These are phyloP conservation scores for Boletus barrowsii DNA, from an alignment of 768 basidiomycete genomes.

Conservation along the genomic window DNA sequence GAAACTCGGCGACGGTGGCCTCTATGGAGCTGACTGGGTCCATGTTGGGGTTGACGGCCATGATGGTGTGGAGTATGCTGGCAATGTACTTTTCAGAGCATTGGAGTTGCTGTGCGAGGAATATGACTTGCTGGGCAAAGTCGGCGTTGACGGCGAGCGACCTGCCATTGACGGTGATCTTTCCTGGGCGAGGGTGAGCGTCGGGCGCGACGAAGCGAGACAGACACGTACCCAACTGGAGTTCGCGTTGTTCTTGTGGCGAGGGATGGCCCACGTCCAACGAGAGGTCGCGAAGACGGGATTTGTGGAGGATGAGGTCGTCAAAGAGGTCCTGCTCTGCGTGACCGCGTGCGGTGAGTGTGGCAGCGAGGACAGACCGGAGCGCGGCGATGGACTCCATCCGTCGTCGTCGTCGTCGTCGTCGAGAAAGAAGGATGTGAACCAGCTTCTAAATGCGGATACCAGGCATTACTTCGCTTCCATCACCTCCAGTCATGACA, in stretches of 20 bases:
- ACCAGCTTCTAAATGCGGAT: not conserved
- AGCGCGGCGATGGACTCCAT: slow-evolving; percentile 66
- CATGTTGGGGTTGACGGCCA: slow-evolving; percentile 63
- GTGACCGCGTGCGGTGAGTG: slow-evolving; percentile 46
- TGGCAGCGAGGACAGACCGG: slow-evolving; percentile 48
- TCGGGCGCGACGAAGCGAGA: not conserved
- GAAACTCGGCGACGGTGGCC: slow-evolving; percentile 61
- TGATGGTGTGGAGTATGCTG: slow-evolving; percentile 60
- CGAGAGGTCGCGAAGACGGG: slow-evolving; percentile 52
- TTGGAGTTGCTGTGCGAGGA: slow-evolving; percentile 77
- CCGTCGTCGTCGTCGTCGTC: slow-evolving; percentile 39
- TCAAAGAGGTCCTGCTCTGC: slow-evolving; percentile 76
- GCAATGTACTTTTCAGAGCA: slow-evolving; percentile 83
- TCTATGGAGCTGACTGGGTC: slow-evolving; percentile 58
- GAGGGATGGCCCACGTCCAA: slow-evolving; percentile 64
- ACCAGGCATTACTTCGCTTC: not conserved
- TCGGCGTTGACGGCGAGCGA: slow-evolving; percentile 73
- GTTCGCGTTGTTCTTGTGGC: slow-evolving; percentile 63
- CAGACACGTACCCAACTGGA: slow-evolving; percentile 55
- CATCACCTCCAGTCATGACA: slow-evolving; percentile 21
- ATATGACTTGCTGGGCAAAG: slow-evolving; percentile 72
- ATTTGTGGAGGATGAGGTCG: slow-evolving; percentile 64
- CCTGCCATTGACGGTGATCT: slow-evolving; percentile 58
- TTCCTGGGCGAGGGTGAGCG: slow-evolving; percentile 48
- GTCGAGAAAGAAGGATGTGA: not conserved